Percentiles rank a stretch among this genome's conserved stretches.
Evolutionary conservation across 208 protist genomes (phyloP).

Genomic region (Acanthamoeba pearcei): DNA sequence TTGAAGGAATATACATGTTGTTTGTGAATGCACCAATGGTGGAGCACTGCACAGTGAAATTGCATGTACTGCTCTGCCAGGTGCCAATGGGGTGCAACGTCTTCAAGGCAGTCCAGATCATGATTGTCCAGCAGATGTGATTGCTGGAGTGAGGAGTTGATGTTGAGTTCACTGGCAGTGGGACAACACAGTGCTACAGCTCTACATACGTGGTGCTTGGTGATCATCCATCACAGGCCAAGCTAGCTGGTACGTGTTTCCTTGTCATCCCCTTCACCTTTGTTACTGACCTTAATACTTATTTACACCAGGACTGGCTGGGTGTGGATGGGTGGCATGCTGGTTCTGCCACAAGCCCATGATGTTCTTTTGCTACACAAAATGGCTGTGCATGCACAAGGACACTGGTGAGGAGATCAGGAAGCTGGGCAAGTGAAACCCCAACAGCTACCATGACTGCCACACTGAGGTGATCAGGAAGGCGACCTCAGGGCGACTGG

Average conservation of each 20-base stretch:
- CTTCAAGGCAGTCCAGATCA: neutral
- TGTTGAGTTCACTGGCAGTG: neutral
- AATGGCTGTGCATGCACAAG: neutral
- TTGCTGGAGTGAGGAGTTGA: neutral
- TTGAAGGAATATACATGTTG: neutral
- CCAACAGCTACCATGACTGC: neutral
- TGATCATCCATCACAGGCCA: neutral
- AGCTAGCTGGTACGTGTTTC: neutral
- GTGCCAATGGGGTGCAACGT: neutral
- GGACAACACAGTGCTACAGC: neutral
- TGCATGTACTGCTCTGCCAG: neutral
- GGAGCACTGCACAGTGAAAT: neutral
- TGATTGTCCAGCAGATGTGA: neutral
- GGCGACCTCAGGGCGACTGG: neutral
- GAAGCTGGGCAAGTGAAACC: neutral
- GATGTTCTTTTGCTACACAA: neutral
- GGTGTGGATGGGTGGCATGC: neutral
- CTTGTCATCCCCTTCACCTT: neutral
- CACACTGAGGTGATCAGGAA: neutral
- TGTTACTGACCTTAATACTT: neutral
- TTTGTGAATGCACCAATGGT: neutral
- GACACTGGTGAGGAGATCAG: neutral
- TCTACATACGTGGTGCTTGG: neutral
- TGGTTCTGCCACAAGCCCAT: neutral
- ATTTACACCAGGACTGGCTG: neutral